phyloP scores from a whole-genome alignment of 225 moss, liverwort and hornwort species.

The Polytrichum commune region DNA sequence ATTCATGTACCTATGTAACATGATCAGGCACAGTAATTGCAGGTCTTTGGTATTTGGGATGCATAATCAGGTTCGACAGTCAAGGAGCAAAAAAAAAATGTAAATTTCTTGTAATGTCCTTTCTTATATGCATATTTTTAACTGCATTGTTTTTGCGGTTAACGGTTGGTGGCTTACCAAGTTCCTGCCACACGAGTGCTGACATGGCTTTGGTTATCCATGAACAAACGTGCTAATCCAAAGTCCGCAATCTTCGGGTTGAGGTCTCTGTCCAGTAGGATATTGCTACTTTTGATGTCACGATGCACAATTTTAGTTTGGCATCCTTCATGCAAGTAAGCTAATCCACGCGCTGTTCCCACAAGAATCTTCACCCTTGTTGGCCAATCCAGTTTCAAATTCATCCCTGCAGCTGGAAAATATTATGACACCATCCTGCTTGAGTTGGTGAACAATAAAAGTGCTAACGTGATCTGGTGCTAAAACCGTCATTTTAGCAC shows the following conservation, averaged over 20 bases:
- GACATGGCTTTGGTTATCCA: slow-evolving; percentile 18
- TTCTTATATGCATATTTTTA: too few relatives aligned
- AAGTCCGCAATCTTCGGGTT: slow-evolving; percentile 25
- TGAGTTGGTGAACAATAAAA: too few relatives aligned
- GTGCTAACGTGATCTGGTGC: too few relatives aligned
- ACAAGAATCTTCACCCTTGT: slow-evolving; percentile 18
- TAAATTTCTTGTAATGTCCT: too few relatives aligned
- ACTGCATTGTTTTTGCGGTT: too few relatives aligned
- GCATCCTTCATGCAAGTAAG: slow-evolving; percentile 23
- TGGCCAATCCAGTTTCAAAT: slow-evolving; percentile 13
- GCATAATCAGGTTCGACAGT: too few relatives aligned
- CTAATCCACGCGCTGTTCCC: slow-evolving; percentile 17
- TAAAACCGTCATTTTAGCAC: too few relatives aligned
- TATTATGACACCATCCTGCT: too few relatives aligned
- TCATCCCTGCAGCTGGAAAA: slow-evolving; percentile 5
- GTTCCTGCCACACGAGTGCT: slow-evolving; percentile 26
- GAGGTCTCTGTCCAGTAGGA: slow-evolving; percentile 22
- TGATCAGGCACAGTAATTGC: too few relatives aligned
- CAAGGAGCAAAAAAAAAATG: too few relatives aligned
- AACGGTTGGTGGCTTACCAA: slow-evolving; percentile 1
- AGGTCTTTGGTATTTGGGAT: too few relatives aligned
- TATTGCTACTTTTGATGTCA: slow-evolving; percentile 28
- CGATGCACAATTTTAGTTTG: slow-evolving; percentile 19
- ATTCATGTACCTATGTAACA: too few relatives aligned
- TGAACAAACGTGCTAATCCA: slow-evolving; percentile 15